These are phyloP conservation scores for Cyclotella distinguenda DNA, from an alignment of 108 stramenopile species.

Conservation along the genomic window DNA sequence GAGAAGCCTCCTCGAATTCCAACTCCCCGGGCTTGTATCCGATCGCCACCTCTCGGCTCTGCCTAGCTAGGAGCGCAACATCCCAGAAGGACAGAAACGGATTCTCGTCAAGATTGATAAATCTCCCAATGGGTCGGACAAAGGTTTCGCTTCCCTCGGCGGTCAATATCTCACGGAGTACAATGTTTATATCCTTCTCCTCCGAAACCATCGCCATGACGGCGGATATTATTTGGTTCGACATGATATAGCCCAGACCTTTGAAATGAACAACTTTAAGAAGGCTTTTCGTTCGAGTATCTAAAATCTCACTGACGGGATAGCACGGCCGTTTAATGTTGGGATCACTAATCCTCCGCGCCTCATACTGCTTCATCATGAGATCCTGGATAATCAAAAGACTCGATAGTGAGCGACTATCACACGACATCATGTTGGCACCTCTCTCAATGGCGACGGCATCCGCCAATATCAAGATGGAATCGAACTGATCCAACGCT, in stretches of 20 bases:
- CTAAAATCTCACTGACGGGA: conserved; percentile 50
- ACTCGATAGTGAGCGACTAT: conserved; percentile 34
- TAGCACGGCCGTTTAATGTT: conserved; percentile 15
- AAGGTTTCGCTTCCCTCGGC: conserved; percentile 48
- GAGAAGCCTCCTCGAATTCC: conserved; percentile 15
- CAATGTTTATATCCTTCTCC: conserved; percentile 46
- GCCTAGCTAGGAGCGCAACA: conserved; percentile 27
- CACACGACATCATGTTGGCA: conserved; percentile 35
- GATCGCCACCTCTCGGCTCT: conserved; percentile 36
- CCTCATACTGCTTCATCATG: conserved; percentile 17
- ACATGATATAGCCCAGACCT: conserved; percentile 43
- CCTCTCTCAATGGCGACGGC: conserved; percentile 28
- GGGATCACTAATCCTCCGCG: neutral
- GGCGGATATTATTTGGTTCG: conserved; percentile 40
- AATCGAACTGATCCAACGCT: conserved; percentile 42
- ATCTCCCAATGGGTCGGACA: conserved; percentile 17
- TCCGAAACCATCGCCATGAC: conserved; percentile 51
- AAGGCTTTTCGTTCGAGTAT: conserved; percentile 44
- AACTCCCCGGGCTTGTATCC: conserved; percentile 41
- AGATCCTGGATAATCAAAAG: conserved; percentile 39
- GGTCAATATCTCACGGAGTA: conserved; percentile 40
- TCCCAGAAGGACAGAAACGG: conserved; percentile 40
- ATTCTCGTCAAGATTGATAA: conserved; percentile 16
- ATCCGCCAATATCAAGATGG: conserved; percentile 51
- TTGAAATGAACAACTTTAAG: conserved; percentile 37